Evolutionary conservation across 2,329 filamentous ascomycete species (phyloP).

Genomic region (Aplosporella prunicola): DNA sequence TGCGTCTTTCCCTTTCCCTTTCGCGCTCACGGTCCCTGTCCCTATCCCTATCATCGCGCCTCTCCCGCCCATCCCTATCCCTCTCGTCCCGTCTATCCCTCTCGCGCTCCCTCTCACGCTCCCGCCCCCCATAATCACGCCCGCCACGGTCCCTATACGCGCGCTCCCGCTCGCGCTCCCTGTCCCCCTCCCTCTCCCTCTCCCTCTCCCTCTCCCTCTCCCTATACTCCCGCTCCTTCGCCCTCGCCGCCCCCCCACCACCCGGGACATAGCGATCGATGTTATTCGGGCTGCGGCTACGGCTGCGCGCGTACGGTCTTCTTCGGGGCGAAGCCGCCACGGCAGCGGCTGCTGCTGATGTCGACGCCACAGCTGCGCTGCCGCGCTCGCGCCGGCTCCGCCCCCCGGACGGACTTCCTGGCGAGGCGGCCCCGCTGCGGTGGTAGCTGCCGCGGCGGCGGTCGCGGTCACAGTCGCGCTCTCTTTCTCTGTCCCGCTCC

Average conservation of each 20-base stretch:
- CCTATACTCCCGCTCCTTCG: conserved; percentile 18
- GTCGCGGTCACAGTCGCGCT: conserved; percentile 14
- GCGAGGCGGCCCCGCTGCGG: background rate
- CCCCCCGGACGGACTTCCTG: conserved; percentile 2
- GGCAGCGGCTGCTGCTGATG: conserved; percentile 19
- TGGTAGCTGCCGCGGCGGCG: conserved; percentile 2
- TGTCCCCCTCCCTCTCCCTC: conserved; percentile 3
- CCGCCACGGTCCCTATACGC: conserved; percentile 22
- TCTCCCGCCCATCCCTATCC: conserved; percentile 10
- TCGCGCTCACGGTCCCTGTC: conserved; percentile 34
- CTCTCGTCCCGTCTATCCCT: conserved; percentile 21
- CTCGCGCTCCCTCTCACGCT: conserved; percentile 33
- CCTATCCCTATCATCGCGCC: conserved; percentile 14
- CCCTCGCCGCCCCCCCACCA: conserved; percentile 11
- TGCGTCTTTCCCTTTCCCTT: conserved; percentile 15
- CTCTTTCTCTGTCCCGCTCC: conserved; percentile 14
- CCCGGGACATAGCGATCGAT: conserved; percentile 30
- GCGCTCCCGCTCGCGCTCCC: conserved; percentile 15
- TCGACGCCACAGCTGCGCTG: too few species aligned
- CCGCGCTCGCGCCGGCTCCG: conserved; percentile 3
- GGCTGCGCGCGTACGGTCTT: conserved; percentile 14
- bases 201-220: conserved; percentile 20
- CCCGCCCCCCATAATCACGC: too few species aligned
- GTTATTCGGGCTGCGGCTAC: conserved; percentile 24
- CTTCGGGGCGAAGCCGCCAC: conserved; percentile 13